These are phyloP conservation scores for Marchantia paleacea DNA, from an alignment of 225 moss, liverwort and hornwort genomes.

Conservation along the genomic window DNA sequence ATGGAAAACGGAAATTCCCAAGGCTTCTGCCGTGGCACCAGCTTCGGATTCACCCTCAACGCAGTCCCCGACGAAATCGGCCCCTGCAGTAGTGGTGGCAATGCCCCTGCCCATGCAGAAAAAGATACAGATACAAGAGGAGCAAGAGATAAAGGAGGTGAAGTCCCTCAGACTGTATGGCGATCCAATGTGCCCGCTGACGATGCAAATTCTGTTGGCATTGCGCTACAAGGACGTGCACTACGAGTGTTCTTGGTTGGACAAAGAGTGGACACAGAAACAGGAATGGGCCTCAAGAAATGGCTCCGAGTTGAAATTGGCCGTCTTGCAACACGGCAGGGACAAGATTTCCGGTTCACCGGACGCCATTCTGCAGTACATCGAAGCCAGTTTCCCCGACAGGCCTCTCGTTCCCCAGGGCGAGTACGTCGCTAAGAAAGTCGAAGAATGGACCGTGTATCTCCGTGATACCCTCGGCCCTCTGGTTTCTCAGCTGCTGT, in stretches of 20 bases:
- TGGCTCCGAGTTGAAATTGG: conserved; percentile 47
- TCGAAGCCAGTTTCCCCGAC: conserved; percentile 62
- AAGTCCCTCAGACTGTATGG: conserved; percentile 40
- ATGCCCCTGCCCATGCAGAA: background rate
- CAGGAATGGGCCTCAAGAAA: conserved; percentile 42
- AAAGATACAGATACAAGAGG: background rate
- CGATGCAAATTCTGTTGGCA: conserved; percentile 47
- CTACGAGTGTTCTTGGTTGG: conserved; percentile 47
- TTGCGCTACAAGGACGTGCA: conserved; percentile 40
- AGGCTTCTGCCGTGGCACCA: conserved; percentile 43
- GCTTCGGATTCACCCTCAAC: conserved; percentile 24
- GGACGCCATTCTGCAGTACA: conserved; percentile 65
- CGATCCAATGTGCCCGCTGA: conserved; percentile 47
- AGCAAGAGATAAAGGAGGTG: conserved; percentile 23
- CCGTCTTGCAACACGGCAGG: conserved; percentile 65
- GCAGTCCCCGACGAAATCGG: conserved; percentile 6
- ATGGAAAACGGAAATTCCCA: conserved; percentile 39
- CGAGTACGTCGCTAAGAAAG: conserved; percentile 40
- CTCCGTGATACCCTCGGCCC: conserved; percentile 62
- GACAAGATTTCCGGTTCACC: conserved; percentile 60
- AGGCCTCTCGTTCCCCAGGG: conserved; percentile 55
- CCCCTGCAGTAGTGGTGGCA: background rate
- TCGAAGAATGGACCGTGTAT: conserved; percentile 64
- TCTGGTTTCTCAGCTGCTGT: conserved; percentile 52
- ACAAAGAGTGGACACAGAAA: conserved; percentile 22